Evolutionary conservation across 352 stramenopile species (phyloP), one percentile per base, ranked within the genome.

Genomic region (Phytophthora podocarpi): DNA sequence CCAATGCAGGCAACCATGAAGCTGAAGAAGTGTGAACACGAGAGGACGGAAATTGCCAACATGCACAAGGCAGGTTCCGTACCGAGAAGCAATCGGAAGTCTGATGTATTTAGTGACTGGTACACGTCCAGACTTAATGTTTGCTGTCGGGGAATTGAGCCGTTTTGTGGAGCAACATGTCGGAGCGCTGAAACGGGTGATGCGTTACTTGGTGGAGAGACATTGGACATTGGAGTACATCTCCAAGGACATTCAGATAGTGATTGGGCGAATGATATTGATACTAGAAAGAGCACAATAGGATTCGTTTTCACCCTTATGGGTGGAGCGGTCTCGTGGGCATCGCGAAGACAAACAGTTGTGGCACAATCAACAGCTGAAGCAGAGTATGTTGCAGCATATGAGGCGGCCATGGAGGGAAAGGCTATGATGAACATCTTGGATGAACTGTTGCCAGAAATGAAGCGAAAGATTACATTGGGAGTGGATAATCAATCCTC

Each of bases 91-190:
- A 15, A 36, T 65, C 6, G 47, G 48, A 12, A 70, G 54, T 47
- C 24, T 64, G 2, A 59, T 67, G 56, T 67, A 67, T 16, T 15
- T 72, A 2, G 64, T 71, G 37, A 41, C 57, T 23, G 57, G 52
- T 5, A 65, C 58, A 30, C 24, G 51, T 7, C 58, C 45, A 11
- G 46, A 73, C 26, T 13, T 48, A 6, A 37, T 37, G 5, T 54
- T 37, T 34, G 28, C 41, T 51, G 32, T 50, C 3, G 34, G 41
- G 28, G 16, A 39, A 35, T 36, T 56, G n/a, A 57, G 48, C 18
- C 15, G 31, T 35, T 40, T 40, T 28, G 32, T 39, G n/a, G 20
- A 35, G n/a, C 41, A 37, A 16, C 47, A 55, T 18, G n/a, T 55
- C 27, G 47, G 47, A 18, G 16, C 47, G 2, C 32, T 45, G 4